phyloP scores from a whole-genome alignment of 176 grass and related monocot genomes.

The Aechmea fasciata region DNA sequence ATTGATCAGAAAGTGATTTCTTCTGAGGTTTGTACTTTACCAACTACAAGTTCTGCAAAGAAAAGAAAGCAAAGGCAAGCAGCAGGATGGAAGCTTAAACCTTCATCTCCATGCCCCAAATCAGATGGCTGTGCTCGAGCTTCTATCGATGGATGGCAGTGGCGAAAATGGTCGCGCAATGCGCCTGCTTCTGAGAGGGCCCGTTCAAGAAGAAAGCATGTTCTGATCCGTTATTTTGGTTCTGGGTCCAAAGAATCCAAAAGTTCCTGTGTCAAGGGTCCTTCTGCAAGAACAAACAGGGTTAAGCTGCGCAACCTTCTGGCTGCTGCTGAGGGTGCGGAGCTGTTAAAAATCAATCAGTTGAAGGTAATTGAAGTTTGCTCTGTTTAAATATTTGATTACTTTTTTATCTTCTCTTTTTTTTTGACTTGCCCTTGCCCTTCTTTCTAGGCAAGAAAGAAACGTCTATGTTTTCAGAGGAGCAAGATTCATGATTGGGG shows the following conservation, averaged over 20 bases:
- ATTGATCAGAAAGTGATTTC: slow-evolving; percentile 22
- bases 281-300: slow-evolving; percentile 87
- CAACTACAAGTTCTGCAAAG: slow-evolving; percentile 25
- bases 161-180: slow-evolving; percentile 75
- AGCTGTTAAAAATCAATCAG: slow-evolving; percentile 80
- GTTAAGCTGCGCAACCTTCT: slow-evolving; percentile 76
- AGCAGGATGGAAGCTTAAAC: slow-evolving; percentile 33
- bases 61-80: slow-evolving; percentile 43
- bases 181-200: slow-evolving; percentile 67
- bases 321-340: slow-evolving; percentile 64
- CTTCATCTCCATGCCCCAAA: slow-evolving; percentile 42
- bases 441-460: slow-evolving; percentile 76
- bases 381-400: slow-evolving; percentile 10
- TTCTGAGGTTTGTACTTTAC: slow-evolving; percentile 12
- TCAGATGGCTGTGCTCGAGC: slow-evolving; percentile 80
- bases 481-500: slow-evolving; percentile 99
- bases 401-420: slow-evolving; percentile 10
- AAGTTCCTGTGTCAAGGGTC: slow-evolving; percentile 45
- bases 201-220: slow-evolving; percentile 57
- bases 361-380: slow-evolving; percentile 42
- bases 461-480: slow-evolving; percentile 82
- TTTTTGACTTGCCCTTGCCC: not conserved
- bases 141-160: slow-evolving; percentile 81
- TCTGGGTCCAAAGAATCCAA: slow-evolving; percentile 33
- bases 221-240: slow-evolving; percentile 35